A percentile compares a stretch with the other conserved stretches of the same genome.
phyloP scores from a whole-genome alignment of 305 asterid genomes.

The Ajuga reptans region DNA sequence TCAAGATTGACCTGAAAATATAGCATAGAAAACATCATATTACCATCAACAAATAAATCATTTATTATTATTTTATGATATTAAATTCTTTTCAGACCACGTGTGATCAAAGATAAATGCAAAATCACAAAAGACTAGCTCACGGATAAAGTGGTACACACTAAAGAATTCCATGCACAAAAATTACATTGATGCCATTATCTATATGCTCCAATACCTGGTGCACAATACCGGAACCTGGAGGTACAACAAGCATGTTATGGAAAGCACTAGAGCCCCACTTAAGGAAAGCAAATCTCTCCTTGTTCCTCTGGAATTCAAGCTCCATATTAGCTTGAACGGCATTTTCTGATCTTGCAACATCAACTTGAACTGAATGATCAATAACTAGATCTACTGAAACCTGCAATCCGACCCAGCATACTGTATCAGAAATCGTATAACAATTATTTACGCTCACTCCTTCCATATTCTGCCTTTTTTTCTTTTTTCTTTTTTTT shows the following conservation, averaged over 20 bases:
- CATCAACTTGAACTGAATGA: conserved; percentile 96
- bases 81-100: neutral
- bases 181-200: neutral
- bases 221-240: conserved; percentile 96
- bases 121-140: neutral
- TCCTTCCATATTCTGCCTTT: neutral
- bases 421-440: conserved; percentile 15
- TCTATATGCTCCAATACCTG: conserved; percentile 45
- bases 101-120: neutral
- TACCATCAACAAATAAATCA: neutral
- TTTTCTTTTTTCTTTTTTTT: too few species aligned
- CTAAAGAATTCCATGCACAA: conserved; percentile 5
- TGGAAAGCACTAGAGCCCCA: conserved; percentile 93
- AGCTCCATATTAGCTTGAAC: conserved; percentile 84
- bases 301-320: conserved; percentile 86
- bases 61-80: too few species aligned
- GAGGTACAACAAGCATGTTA: conserved; percentile 95
- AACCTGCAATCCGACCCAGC: conserved; percentile 51
- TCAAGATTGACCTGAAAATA: conserved; percentile 73
- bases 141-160: neutral
- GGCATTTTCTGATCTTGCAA: conserved; percentile 78
- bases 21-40: neutral
- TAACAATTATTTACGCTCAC: neutral
- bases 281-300: conserved; percentile 88
- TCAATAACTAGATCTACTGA: conserved; percentile 93